Evolutionary conservation across 257 asterid species (phyloP), one percentile per base, ranked within the genome.

Genomic region (Agastache rugosa): DNA sequence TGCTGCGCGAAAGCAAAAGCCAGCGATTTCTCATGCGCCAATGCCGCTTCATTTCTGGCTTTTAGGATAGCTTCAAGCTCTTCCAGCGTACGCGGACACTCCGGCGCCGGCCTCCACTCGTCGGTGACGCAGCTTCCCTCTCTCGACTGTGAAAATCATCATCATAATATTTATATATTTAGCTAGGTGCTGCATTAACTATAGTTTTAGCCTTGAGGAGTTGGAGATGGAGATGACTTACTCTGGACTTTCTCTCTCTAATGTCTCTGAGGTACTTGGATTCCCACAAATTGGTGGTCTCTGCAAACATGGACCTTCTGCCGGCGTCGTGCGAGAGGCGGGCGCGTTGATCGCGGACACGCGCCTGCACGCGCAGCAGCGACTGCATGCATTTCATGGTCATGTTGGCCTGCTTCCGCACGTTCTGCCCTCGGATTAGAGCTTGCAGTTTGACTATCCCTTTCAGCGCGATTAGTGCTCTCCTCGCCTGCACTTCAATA

Each of bases 361-460:
- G 86, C 34, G 97, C 88, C 82, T 94, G 98, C 75, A 94, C 92
- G 8, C 96, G 86, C 63, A 94, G 92, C 80, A 94, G 78, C 53
- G 98, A 91, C 71, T 94, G 96, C 98, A 94, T 90, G 89, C 97
- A 94, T 69, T 82, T 88, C 74, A 94, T 87, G 0, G 97, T 90
- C 91, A 90, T 87, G 78, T 88, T 87, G 0, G 98, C 97, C 78
- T 94, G 97, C 74, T 86, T 92, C 61, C 98, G 56, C 6, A 92
- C 97, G 27, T 87, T 92, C 82, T 94, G 98, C 60, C 98, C 98
- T 80, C 98, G 85, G 70, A 94, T 84, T 20, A 94, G 70, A 17
- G 98, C 98, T 81, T 94, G 98, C 50, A 94, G 95, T 75, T 87
- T 92, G 77, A 94, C 97, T 35, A 94, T 86, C 74, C 98, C 98